Evolutionary conservation across 768 basidiomycete species (phyloP), one percentile per base, ranked within the genome.

Genomic region (Psilocybe cyanescens): DNA sequence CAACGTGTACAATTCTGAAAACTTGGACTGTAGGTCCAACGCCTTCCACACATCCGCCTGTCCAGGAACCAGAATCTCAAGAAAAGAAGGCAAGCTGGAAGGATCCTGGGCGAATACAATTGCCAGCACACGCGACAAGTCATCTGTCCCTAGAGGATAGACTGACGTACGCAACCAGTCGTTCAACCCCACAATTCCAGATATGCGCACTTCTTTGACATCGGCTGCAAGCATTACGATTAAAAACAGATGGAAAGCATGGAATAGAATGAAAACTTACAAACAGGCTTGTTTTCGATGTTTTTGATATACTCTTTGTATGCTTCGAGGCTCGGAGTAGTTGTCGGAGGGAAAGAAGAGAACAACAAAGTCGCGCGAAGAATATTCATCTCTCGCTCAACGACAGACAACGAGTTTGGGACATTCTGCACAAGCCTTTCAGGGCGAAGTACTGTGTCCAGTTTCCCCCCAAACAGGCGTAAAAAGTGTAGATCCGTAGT

Each of bases 131-230:
- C 80, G 79, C 19, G 63, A 67, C 17, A 88, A 67, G 50, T 86
- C 79, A 0, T 65, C 62, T 1, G 73, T 11, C 12, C 69, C 65
- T 3, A 84, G 65, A 1, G 72, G 66, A 29, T 71, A 67, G 12
- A 77, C 76, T 1, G 79, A 66, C 1, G 90, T 72, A 39, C 89
- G 84, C 33, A 88, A 59, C 82, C 83, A 86, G 64, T 90, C 88
- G n/a, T 91, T 76, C 0, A 91, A 74, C 54, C 86, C 84, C 47
- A 77, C 84, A 0, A 87, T 87, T 30, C 75, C 65, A 1, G 68
- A 63, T 51, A 72, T 74, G 46, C 81, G 71, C 28, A 72, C 72
- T 2, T 56, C 55, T 44, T 72, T 72, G 2, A 75, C 71, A 16
- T 71, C 67, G 33, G 82, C 86, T 88, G 49, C n/a, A 61, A 1